Base-by-base conservation (phyloP, 106 monocot species). In the Gastrodia elata region DNA sequence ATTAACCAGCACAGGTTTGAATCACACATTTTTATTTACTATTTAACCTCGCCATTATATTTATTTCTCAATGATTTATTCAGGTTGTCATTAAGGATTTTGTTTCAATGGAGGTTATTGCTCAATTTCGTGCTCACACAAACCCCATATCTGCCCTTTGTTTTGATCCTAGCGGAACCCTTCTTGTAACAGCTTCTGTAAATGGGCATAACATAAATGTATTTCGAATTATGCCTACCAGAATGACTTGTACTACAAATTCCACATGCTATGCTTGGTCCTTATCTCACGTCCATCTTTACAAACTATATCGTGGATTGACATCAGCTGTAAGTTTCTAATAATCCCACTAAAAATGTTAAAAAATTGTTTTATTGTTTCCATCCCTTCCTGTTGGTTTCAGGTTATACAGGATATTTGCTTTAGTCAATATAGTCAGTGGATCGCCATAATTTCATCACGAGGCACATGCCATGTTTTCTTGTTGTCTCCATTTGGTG, bases 111-210 rank as follows among this genome's bases (percentile, higher is more conserved):
- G 91, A 87, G 37, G 81, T 89, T 46, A 87, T 95, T 56, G 85
- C 95, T 28, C 95, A 95, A 70, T 95, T 95, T 76, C 89, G 87
- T 61, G 95, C 95, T 56, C 95, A 95, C 69, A 78, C 81, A 2
- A 95, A 91, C 81, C 89, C 95, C 36, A 92, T 95, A 76, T 95
- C 95, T 71, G 91, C 95, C 57, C 75, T 95, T n/a, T 95, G 91
- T 84, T 92, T 95, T 79, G 91, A 95, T 77, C 95, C 95, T 68
- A 95, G 89, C 61, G 95, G 95, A 36, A 95, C 91, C 6, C 83
- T 95, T 74, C 64, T 95, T 71, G 95, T 92, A 37, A 95, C 95
- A 68, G 89, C 95, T 76, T 95, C 95, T 41, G 80, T 95, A 39
- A 81, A 91, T 74, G 95, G 95, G 44, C 85, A 95, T 67, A 95